Percentiles rank a stretch among this genome's conserved stretches.
Evolutionary conservation across 1,139 yeast species (phyloP).

Genomic region (Debaryomyces sp.): DNA sequence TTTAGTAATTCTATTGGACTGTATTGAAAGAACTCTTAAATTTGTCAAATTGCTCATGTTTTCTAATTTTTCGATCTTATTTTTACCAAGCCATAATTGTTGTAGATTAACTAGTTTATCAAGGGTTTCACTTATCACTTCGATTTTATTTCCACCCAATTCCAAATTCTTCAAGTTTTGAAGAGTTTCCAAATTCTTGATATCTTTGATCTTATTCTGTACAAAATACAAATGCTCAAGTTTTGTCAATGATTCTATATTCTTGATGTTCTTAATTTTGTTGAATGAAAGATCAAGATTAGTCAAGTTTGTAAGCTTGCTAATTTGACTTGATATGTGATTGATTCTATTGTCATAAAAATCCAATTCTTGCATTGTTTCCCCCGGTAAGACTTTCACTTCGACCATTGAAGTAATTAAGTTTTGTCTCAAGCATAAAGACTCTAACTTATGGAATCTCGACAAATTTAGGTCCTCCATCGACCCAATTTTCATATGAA

Average conservation of each 20-base stretch:
- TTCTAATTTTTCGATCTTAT: conserved; percentile 66
- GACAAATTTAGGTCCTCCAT: conserved; percentile 65
- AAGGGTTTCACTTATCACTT: conserved; percentile 61
- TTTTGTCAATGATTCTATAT: conserved; percentile 63
- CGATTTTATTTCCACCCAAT: conserved; percentile 87
- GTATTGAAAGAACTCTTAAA: conserved; percentile 80
- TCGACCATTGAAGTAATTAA: conserved; percentile 73
- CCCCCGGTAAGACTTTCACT: conserved; percentile 58
- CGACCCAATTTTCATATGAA: conserved; percentile 75
- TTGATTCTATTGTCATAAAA: conserved; percentile 89
- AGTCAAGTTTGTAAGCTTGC: conserved; percentile 58
- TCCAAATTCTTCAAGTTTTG: conserved; percentile 71
- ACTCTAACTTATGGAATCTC: conserved; percentile 59
- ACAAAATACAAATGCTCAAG: conserved; percentile 79
- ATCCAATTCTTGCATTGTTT: conserved; percentile 74
- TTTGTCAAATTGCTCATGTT: conserved; percentile 65
- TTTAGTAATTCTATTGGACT: conserved; percentile 78
- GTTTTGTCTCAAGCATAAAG: conserved; percentile 82
- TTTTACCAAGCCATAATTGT: conserved; percentile 94
- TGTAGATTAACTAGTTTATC: conserved; percentile 55
- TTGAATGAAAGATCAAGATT: conserved; percentile 87
- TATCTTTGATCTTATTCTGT: conserved; percentile 80
- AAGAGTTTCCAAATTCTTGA: conserved; percentile 66
- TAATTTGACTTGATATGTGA: conserved; percentile 74
- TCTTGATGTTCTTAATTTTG: conserved; percentile 84